These are phyloP conservation scores for Trypanosoma platydactyli DNA, from an alignment of 208 protist genomes.

Conservation along the genomic window DNA sequence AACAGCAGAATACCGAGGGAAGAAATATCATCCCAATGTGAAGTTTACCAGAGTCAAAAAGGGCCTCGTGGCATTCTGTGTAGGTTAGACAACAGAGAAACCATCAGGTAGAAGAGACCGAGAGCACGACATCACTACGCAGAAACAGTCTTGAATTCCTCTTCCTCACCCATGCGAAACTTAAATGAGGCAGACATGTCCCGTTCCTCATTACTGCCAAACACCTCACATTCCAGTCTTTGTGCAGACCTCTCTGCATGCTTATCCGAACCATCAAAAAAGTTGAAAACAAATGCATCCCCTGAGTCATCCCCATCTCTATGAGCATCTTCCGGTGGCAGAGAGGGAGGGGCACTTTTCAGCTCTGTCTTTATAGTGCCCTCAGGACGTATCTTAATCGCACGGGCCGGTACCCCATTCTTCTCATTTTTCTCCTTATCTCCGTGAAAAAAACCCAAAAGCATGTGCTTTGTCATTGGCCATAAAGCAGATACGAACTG, in stretches of 20 bases:
- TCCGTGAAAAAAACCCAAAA: slow-evolving; percentile 11
- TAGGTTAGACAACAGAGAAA: background rate
- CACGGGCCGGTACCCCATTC: background rate
- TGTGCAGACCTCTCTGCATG: slow-evolving; percentile 6
- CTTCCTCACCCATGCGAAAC: slow-evolving; percentile 80
- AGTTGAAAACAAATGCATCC: slow-evolving; percentile 3
- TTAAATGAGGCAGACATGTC: slow-evolving; percentile 69
- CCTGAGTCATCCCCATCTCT: background rate
- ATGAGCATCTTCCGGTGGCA: background rate
- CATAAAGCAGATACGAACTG: slow-evolving; percentile 47
- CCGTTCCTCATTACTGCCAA: slow-evolving; percentile 8
- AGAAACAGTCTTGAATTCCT: slow-evolving; percentile 63
- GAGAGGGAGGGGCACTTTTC: slow-evolving; percentile 7
- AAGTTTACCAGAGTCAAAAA: too few species aligned
- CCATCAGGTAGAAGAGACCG: slow-evolving; percentile 20
- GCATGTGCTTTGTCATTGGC: slow-evolving; percentile 30
- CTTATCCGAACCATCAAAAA: slow-evolving; percentile 10
- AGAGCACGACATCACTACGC: slow-evolving; percentile 40
- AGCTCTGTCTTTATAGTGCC: background rate
- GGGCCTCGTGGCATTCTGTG: too few species aligned
- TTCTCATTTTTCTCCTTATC: slow-evolving; percentile 13
- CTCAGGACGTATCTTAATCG: slow-evolving; percentile 5
- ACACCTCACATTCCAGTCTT: slow-evolving; percentile 14
- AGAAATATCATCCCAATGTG: too few species aligned
- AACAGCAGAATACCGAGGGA: too few species aligned